phyloP scores from a whole-genome alignment of 306 rosid species.

The Casuarina glauca region DNA sequence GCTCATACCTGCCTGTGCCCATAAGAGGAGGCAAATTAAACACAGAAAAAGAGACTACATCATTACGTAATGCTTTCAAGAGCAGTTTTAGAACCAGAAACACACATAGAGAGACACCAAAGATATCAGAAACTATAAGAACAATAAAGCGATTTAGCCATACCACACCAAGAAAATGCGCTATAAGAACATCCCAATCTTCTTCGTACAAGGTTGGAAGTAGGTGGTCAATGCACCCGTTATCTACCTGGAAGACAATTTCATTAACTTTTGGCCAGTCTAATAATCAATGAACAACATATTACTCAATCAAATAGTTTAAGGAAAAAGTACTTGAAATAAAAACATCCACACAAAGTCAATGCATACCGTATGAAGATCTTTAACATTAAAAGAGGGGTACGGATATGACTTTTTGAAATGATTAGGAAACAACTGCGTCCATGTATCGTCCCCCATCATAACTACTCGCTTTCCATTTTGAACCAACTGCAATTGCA shows the following conservation, averaged over 20 bases:
- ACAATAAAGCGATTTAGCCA: conserved; percentile 21
- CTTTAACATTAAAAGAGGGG: conserved; percentile 96
- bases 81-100: background rate
- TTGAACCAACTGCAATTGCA: conserved; percentile 65
- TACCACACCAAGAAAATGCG: conserved; percentile 99
- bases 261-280: conserved; percentile 3
- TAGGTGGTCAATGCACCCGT: conserved; percentile 89
- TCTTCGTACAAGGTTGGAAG: conserved; percentile 76
- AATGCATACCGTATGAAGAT: conserved; percentile 80
- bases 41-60: background rate
- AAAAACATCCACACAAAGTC: background rate
- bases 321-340: conserved; percentile 21
- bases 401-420: conserved; percentile 74
- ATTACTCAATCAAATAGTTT: conserved; percentile 15
- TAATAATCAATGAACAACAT: conserved; percentile 16
- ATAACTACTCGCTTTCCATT: conserved; percentile 89
- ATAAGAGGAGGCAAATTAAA: background rate
- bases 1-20: background rate
- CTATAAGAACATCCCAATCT: conserved; percentile 95
- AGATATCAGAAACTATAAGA: conserved; percentile 14
- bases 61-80: background rate
- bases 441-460: conserved; percentile 99
- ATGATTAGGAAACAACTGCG: conserved; percentile 88
- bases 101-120: background rate
- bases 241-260: conserved; percentile 70